Evolutionary conservation across 1,139 yeast species (phyloP).

Genomic region (Taphrina sp.): DNA sequence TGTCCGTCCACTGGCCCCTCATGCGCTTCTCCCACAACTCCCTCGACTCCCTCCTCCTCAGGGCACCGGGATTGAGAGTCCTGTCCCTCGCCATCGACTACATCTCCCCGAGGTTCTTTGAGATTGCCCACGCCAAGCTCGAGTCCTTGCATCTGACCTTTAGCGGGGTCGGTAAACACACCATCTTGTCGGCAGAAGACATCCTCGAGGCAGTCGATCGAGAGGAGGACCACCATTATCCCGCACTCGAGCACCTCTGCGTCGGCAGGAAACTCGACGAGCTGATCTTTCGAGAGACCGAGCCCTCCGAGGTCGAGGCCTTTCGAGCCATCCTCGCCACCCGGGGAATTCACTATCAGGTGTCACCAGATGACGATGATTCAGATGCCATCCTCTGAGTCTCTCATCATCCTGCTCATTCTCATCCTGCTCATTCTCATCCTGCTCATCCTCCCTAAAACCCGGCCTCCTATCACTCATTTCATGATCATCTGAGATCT

Average conservation of each 20-base stretch:
- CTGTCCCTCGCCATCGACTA: constrained; percentile 22
- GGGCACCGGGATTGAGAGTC: not conserved
- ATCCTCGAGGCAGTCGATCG: constrained; percentile 14
- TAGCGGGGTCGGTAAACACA: constrained; percentile 23
- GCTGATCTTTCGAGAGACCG: not conserved
- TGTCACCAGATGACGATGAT: no score
- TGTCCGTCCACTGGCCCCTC: constrained; percentile 25
- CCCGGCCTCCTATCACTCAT: no score
- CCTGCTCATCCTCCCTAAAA: no score
- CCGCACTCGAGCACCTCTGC: not conserved
- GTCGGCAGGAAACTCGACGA: constrained; percentile 4
- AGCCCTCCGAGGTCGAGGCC: not conserved
- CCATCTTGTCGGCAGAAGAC: constrained; percentile 16
- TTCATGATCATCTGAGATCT: no score
- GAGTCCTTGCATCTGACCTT: constrained; percentile 7
- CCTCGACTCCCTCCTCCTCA: constrained; percentile 12
- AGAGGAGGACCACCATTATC: constrained; percentile 3
- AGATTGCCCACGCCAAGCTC: constrained; percentile 2
- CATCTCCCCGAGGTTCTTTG: constrained; percentile 24
- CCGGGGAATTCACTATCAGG: no score
- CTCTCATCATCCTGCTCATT: no score
- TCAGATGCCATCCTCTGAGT: no score
- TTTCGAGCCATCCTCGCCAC: not conserved
- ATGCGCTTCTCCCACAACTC: constrained; percentile 19
- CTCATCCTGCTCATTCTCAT: no score